Base-by-base conservation (phyloP, 805 yeast genomes). In the Kluyveromyces lactis region DNA sequence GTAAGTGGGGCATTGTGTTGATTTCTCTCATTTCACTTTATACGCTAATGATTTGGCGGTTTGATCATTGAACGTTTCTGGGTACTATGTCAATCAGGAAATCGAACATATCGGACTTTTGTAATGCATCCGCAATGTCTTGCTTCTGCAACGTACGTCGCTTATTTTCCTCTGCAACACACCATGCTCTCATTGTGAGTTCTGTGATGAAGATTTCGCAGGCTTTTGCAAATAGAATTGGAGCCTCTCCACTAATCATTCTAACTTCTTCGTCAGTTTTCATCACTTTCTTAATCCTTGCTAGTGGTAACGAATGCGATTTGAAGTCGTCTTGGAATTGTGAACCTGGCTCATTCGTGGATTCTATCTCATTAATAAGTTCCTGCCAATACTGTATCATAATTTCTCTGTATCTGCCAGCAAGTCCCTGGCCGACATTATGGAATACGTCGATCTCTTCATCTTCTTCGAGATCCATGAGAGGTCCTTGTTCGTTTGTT, bases 301-400 rank as follows among this genome's bases (percentile, higher is more conserved):
- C 98, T 40, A 92, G 69, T 13, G 99, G 99, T 45, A 92, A 68
- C 47, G 89, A 95, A 58, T 92, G 97, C 48, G 86, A 84, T 60
- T 86, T 89, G 66, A 90, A 92, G 58, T 86, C 95, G 56, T 86
- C 95, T 42, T 81, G 86, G 51, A 86, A 56, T 54, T 42, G 42
- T 10, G 58, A 52, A 6, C 67, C 72, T n/a, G 74, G 72, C 62
- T 92, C 98, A 28, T 61, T 61, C 9, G 61, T 53, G 13, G 50
- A 41, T 40, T 61, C 63, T 36, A 92, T 86, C 40, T 81, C 75
- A 55, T 86, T 86, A 60, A 92, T 89, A 11, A 95, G 81, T 50
- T 85, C 94, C 64, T 92, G 98, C 98, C 98, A 92, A 60, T 90
- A 92, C 45, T 85, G 89, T 75, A 94, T 81, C 89, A 92, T 84